Evolutionary conservation across 2,329 filamentous ascomycete genomes (phyloP).

Genomic region (Diplodia scrobiculata): DNA sequence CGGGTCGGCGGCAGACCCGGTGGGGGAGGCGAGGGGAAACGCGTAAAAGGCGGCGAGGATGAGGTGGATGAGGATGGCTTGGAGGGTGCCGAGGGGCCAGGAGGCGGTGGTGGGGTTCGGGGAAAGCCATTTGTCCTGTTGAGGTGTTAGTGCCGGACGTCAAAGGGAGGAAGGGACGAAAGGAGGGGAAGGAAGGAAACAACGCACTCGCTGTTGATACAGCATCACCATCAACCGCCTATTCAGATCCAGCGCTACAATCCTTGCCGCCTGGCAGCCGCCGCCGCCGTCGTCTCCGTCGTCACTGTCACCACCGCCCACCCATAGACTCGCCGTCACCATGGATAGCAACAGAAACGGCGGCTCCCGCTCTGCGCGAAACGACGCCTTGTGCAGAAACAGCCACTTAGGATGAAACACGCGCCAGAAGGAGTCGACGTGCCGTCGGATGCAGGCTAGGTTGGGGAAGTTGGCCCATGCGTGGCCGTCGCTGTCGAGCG

Average conservation of each 20-base stretch:
- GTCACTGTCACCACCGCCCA: background rate
- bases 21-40: conserved; percentile 9
- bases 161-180: background rate
- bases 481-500: background rate
- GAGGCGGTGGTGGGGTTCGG: background rate
- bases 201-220: conserved; percentile 7
- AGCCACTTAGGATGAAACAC: conserved; percentile 22
- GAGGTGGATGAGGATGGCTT: conserved; percentile 22
- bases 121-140: conserved; percentile 10
- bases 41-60: conserved; percentile 8
- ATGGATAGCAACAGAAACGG: conserved; percentile 24
- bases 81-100: conserved; percentile 22
- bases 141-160: background rate
- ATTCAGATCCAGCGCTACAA: conserved; percentile 6
- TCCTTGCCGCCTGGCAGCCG: background rate
- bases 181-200: too few relatives aligned
- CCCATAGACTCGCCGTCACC: conserved; percentile 22
- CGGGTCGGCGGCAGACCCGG: background rate
- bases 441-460: background rate
- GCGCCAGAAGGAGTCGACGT: conserved; percentile 7
- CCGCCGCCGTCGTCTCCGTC: background rate
- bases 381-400: conserved; percentile 22
- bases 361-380: conserved; percentile 11
- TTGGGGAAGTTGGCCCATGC: conserved; percentile 21
- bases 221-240: conserved; percentile 9